A percentile compares a stretch with the other conserved stretches of the same genome.
Conservation (phyloP, 345 rosid species). For the Atalantia buxifolia region DNA sequence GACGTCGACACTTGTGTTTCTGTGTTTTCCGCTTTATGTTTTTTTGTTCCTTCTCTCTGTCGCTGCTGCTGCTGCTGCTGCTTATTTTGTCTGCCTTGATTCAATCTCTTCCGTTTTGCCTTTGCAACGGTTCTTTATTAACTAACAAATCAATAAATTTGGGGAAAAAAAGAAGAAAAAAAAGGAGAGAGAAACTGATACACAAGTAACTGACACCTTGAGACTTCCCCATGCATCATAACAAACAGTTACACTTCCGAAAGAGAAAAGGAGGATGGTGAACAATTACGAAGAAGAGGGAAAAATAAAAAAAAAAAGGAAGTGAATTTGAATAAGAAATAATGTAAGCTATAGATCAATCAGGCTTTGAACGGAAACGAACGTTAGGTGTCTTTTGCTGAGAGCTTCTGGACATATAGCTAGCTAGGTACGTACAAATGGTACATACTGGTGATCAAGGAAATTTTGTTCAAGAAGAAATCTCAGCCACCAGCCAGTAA, state of each 20-base stretch:
- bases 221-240: conserved; percentile 5
- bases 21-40: background rate
- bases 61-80: conserved; percentile 14
- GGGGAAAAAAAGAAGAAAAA: background rate
- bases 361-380: conserved; percentile 19
- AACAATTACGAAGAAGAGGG: background rate
- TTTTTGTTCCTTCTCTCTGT: background rate
- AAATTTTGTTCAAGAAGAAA: background rate
- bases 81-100: conserved; percentile 27
- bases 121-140: conserved; percentile 36
- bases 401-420: conserved; percentile 39
- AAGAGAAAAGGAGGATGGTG: conserved; percentile 7
- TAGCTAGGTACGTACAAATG: conserved; percentile 29
- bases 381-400: conserved; percentile 22
- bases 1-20: background rate
- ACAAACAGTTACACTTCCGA: background rate
- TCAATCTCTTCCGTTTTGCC: conserved; percentile 25
- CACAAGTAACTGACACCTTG: conserved; percentile 1
- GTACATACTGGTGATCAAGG: conserved; percentile 17
- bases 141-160: conserved; percentile 45
- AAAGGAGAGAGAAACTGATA: background rate
- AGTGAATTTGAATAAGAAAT: conserved; percentile 7
- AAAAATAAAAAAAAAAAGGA: conserved; percentile 1
- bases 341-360: conserved; percentile 11
- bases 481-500: background rate